Conservation (phyloP, 306 rosid species). For the Quillaja saponaria region DNA sequence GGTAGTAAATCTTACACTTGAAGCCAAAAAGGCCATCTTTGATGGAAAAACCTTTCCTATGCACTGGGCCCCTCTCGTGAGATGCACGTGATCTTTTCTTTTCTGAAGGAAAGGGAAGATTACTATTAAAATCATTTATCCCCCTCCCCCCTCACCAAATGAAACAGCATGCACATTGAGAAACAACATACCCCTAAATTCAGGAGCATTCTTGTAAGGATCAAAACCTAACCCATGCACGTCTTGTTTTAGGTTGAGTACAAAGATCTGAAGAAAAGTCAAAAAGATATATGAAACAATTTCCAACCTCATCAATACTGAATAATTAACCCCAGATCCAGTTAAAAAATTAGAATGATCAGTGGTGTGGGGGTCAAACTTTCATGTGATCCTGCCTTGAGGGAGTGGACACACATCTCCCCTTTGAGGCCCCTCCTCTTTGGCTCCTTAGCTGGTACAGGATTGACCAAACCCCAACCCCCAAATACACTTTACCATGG, state of each 20-base stretch:
- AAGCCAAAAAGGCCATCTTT: constrained; percentile 73
- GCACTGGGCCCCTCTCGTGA: constrained; percentile 47
- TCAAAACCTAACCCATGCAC: constrained; percentile 94
- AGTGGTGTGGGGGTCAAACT: no score
- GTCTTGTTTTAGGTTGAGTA: constrained; percentile 84
- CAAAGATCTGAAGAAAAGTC: constrained; percentile 59
- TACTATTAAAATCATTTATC: constrained; percentile 13
- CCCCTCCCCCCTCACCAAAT: constrained; percentile 24
- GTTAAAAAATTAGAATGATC: no score
- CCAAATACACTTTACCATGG: no score
- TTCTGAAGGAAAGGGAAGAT: constrained; percentile 44
- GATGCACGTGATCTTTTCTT: constrained; percentile 64
- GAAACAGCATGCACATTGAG: constrained; percentile 10
- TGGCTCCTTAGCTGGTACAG: no score
- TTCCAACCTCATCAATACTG: constrained; percentile 1
- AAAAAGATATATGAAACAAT: constrained; percentile 28
- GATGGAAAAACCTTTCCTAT: constrained; percentile 44
- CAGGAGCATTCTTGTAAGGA: constrained; percentile 96
- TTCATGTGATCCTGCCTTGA: no score
- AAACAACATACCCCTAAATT: constrained; percentile 76
- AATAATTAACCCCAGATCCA: constrained; percentile 8
- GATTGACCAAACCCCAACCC: no score
- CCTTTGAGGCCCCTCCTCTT: no score
- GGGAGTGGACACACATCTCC: no score
- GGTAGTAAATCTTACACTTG: constrained; percentile 66